phyloP scores from a whole-genome alignment of 208 protist species.

The Trichomonas tenax region DNA sequence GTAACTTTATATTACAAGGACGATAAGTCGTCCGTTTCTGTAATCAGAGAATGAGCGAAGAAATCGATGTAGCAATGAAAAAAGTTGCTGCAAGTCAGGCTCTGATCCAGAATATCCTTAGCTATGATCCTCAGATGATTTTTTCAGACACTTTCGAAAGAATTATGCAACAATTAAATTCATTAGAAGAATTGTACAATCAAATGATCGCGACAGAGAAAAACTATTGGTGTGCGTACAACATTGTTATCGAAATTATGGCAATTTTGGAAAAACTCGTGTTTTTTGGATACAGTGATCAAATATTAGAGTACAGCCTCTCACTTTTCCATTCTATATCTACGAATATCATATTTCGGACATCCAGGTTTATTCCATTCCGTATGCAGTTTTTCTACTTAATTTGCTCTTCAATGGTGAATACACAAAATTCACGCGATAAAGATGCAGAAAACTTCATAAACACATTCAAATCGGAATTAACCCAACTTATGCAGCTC shows the following conservation, averaged over 20 bases:
- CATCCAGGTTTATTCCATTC: neutral
- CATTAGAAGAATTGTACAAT: neutral
- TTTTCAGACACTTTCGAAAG: neutral
- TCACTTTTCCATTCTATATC: neutral
- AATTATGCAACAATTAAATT: neutral
- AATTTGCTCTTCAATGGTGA: neutral
- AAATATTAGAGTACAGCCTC: neutral
- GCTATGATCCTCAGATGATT: neutral
- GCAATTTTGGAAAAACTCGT: neutral
- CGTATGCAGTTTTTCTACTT: neutral
- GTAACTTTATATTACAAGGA: no score
- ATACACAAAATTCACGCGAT: neutral
- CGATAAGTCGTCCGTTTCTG: neutral
- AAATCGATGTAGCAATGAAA: neutral
- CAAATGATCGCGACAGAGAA: neutral
- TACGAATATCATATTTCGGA: neutral
- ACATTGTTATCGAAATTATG: neutral
- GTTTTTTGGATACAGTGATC: neutral
- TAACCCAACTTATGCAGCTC: neutral
- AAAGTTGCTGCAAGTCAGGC: neutral
- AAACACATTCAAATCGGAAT: slow-evolving; percentile 1
- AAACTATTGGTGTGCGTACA: neutral
- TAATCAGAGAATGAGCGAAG: neutral
- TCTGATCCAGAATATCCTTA: neutral
- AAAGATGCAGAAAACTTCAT: neutral